phyloP scores from a whole-genome alignment of 192 early-diverging fungal species.

The Lobosporangium transversale region DNA sequence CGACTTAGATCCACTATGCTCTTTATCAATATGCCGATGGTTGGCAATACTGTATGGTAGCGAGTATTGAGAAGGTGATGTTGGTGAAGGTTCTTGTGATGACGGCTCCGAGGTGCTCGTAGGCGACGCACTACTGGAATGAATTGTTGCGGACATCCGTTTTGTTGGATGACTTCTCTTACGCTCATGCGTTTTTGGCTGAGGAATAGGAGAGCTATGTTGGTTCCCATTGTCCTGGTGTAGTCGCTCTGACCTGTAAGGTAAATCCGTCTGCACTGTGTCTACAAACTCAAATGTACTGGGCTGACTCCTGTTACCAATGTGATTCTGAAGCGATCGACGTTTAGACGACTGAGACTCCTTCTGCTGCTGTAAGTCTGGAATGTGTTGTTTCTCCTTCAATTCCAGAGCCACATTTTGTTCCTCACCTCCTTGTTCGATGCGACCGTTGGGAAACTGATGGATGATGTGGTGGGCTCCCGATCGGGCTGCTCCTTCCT shows the following conservation, averaged over 20 bases:
- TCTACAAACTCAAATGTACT: not conserved
- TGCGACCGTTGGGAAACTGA: not conserved
- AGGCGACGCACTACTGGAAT: slow-evolving; percentile 19
- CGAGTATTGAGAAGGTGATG: slow-evolving; percentile 40
- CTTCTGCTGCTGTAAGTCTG: slow-evolving; percentile 13
- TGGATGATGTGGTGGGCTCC: not conserved
- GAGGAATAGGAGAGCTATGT: not conserved
- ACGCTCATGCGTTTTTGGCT: slow-evolving; percentile 6
- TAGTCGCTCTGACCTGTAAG: slow-evolving; percentile 27
- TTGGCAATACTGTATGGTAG: slow-evolving; percentile 29
- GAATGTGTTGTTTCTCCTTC: not conserved
- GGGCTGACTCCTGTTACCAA: not conserved
- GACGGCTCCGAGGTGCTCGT: not conserved
- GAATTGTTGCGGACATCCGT: slow-evolving; percentile 28
- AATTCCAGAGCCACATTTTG: not conserved
- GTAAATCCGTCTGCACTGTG: not conserved
- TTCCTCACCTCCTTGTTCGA: not conserved
- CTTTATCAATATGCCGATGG: slow-evolving; percentile 11
- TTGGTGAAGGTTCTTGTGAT: slow-evolving; percentile 4
- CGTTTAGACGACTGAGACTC: slow-evolving; percentile 1
- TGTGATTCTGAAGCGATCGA: slow-evolving; percentile 13
- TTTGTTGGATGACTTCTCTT: slow-evolving; percentile 15
- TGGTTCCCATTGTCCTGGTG: slow-evolving; percentile 35
- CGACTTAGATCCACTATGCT: not conserved
- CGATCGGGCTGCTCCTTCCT: not conserved